These are phyloP conservation scores for Naganishia vaughanmartiniae DNA, from an alignment of 768 basidiomycete genomes.

Conservation along the genomic window DNA sequence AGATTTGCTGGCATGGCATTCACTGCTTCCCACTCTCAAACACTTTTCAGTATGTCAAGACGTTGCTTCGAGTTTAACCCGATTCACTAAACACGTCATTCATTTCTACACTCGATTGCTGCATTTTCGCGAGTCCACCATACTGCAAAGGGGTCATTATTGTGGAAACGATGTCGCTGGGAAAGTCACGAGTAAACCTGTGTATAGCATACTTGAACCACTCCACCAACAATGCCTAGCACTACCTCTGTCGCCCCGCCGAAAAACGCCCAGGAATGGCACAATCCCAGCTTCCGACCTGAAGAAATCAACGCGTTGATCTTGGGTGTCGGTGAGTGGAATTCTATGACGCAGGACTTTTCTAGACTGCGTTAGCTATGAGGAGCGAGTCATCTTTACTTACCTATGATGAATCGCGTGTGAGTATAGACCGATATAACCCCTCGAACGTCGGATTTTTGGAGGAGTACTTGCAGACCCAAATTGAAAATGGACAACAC, in stretches of 20 bases:
- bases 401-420: neutral
- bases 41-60: too few species aligned
- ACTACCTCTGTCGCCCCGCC: constrained; percentile 38
- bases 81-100: neutral
- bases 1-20: too few species aligned
- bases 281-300: constrained; percentile 68
- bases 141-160: neutral
- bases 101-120: neutral
- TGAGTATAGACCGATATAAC: constrained; percentile 81
- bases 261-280: constrained; percentile 47
- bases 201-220: neutral
- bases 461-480: constrained; percentile 94
- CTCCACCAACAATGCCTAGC: constrained; percentile 30
- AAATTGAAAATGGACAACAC: constrained; percentile 85
- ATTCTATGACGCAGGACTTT: neutral
- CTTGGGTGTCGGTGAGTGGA: constrained; percentile 48
- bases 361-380: too few species aligned
- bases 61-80: too few species aligned
- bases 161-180: neutral
- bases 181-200: neutral
- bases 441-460: constrained; percentile 88
- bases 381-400: neutral
- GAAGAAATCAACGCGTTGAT: constrained; percentile 80
- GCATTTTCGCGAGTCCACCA: neutral
- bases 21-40: too few species aligned